Base-by-base conservation (phyloP, 306 rosid species). In the Mimosa bimucronata region DNA sequence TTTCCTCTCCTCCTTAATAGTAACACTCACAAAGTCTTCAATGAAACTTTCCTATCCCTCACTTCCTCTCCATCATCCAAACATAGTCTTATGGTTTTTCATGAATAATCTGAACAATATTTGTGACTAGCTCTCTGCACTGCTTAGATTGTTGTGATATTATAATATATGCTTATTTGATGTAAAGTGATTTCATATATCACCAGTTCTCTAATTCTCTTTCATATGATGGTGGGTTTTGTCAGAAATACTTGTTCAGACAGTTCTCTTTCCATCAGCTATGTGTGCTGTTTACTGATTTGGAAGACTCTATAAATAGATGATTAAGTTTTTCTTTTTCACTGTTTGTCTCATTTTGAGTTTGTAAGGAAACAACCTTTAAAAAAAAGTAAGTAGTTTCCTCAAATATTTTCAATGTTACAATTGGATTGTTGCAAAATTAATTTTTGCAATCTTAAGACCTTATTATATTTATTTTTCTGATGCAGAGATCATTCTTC, bases 401-500 rank as follows among this genome's bases (percentile, higher is more conserved):
- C 60, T 19, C 26, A 52, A 52, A 55, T 21, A 12, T 9, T 9
- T 6, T 58, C 31, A 25, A 58, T 21, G 30, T 25, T 57, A 57
- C 64, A 9, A 23, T 9, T 53, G 19, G 62, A 2, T 9, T 9
- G 11, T 57, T 57, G 28, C 29, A 57, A 21, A 57, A 57, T 57
- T 10, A 23, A 57, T 23, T 57, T 21, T 57, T 57, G 14, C 16
- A 57, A 10, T 23, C 31, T 11, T 3, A 25, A 58, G 31, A 52
- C 46, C 83, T 11, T 58, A 30, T 50, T 48, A 66, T 31, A 66
- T 88, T 38, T 5, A 55, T 73, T 86, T 79, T 75, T 61, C 55
- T 80, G 86, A 41, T 76, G 71, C 97, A 95, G 98, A 86, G 92
- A 81, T 84, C 98, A 9, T 90, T 84, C 88, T 77, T 91, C 44